Conservation (phyloP, 352 stramenopile species). For the Peronospora belbahrii region DNA sequence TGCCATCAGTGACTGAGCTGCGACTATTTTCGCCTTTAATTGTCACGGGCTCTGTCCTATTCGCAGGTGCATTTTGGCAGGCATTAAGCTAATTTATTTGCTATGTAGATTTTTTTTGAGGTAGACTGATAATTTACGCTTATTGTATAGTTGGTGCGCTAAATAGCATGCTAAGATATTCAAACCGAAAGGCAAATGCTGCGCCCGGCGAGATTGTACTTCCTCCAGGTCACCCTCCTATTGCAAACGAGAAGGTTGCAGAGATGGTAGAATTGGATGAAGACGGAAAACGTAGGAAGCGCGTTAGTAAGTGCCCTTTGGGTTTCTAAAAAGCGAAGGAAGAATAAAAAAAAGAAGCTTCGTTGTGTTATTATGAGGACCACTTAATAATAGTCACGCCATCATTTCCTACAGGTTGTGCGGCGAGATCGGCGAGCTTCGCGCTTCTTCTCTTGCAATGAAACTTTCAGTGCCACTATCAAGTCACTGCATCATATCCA, state of each 20-base stretch:
- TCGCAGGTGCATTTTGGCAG: slow-evolving; percentile 29
- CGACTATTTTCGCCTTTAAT: slow-evolving; percentile 64
- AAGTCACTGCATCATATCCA: slow-evolving; percentile 32
- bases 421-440: slow-evolving; percentile 40
- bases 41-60: slow-evolving; percentile 47
- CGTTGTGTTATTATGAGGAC: background rate
- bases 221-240: slow-evolving; percentile 28
- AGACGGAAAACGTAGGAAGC: slow-evolving; percentile 40
- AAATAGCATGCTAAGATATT: slow-evolving; percentile 39
- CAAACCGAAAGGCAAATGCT: slow-evolving; percentile 26
- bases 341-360: background rate
- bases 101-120: no score
- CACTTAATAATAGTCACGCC: background rate
- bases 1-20: slow-evolving; percentile 45
- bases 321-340: slow-evolving; percentile 30
- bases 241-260: slow-evolving; percentile 29
- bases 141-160: slow-evolving; percentile 28
- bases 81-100: background rate
- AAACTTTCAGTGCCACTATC: slow-evolving; percentile 41
- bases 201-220: slow-evolving; percentile 28
- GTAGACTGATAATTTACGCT: background rate
- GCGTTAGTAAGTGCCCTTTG: slow-evolving; percentile 51
- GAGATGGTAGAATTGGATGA: slow-evolving; percentile 34
- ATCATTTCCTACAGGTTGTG: slow-evolving; percentile 32
- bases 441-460: slow-evolving; percentile 61